phyloP scores from a whole-genome alignment of 2,329 filamentous ascomycete species.

The Cladophialophora bantiana region DNA sequence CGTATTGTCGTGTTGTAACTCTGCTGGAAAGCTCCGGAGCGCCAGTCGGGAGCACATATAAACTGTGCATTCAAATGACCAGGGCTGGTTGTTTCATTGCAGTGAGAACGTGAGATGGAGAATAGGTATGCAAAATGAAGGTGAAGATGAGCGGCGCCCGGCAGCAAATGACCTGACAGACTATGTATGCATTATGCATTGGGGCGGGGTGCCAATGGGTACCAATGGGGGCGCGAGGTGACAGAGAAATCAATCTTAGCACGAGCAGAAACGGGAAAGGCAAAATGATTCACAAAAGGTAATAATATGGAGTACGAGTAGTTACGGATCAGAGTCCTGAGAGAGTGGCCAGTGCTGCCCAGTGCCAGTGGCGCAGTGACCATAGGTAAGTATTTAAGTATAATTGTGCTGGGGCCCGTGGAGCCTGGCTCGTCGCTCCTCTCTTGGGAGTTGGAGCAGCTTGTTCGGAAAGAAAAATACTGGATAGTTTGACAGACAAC shows the following conservation, averaged over 20 bases:
- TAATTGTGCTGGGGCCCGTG: too few relatives aligned
- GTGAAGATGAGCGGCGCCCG: too few relatives aligned
- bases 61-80: not conserved
- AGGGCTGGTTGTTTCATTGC: not conserved
- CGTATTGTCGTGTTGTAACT: not conserved
- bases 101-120: not conserved
- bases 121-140: not conserved
- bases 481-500: not conserved
- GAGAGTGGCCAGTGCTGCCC: too few relatives aligned
- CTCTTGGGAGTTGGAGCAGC: too few relatives aligned
- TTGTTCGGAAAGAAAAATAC: not conserved
- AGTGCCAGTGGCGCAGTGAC: too few relatives aligned
- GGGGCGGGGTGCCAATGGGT: not conserved
- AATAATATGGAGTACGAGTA: too few relatives aligned
- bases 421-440: too few relatives aligned
- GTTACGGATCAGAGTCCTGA: too few relatives aligned
- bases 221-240: not conserved
- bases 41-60: slow-evolving; percentile 8
- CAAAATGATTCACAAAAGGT: not conserved
- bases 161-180: too few relatives aligned
- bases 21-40: not conserved
- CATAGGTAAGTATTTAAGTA: too few relatives aligned
- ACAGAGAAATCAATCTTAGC: slow-evolving; percentile 15
- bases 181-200: not conserved
- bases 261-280: slow-evolving; percentile 2